A percentile compares a stretch with the other conserved stretches of the same genome.
Conservation (phyloP, 177 flowering plant genomes). For the Vitis hybrid region DNA sequence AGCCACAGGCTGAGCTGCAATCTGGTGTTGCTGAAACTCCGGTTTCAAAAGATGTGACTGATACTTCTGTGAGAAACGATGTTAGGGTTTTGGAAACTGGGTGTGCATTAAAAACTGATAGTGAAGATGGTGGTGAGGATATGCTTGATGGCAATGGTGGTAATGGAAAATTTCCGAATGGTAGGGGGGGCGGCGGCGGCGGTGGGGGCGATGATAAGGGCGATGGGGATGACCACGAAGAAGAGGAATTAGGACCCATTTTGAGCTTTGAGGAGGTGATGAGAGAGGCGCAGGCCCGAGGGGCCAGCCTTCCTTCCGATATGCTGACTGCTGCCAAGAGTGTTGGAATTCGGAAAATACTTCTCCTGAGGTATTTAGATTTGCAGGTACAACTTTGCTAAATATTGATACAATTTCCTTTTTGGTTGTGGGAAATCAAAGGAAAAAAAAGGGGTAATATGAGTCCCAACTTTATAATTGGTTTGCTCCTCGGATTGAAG, state of each 20-base stretch:
- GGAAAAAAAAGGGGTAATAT: too few relatives aligned
- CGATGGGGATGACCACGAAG: constrained; percentile 45
- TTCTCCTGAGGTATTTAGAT: constrained; percentile 74
- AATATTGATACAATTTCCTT: neutral
- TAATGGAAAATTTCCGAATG: constrained; percentile 36
- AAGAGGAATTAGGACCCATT: constrained; percentile 74
- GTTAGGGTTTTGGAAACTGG: constrained; percentile 9
- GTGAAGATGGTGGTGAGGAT: constrained; percentile 13
- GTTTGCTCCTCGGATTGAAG: too few relatives aligned
- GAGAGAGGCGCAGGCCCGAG: constrained; percentile 58
- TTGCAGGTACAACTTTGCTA: constrained; percentile 41
- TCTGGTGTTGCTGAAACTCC: neutral
- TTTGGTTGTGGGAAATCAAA: too few relatives aligned
- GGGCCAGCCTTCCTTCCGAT: constrained; percentile 73
- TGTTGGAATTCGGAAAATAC: constrained; percentile 61
- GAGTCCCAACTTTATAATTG: too few relatives aligned
- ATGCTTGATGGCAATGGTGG: constrained; percentile 32
- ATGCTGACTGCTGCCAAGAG: constrained; percentile 88
- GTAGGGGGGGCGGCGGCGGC: constrained; percentile 48
- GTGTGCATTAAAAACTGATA: neutral
- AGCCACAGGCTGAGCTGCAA: constrained; percentile 10
- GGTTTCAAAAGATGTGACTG: constrained; percentile 11
- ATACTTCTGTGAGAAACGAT: neutral
- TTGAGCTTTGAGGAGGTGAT: constrained; percentile 73
- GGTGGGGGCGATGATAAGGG: constrained; percentile 39